Evolutionary conservation across 371 early-diverging fungal species (phyloP), one percentile per base, ranked within the genome.

Genomic region (Lichtheimia ramosa): DNA sequence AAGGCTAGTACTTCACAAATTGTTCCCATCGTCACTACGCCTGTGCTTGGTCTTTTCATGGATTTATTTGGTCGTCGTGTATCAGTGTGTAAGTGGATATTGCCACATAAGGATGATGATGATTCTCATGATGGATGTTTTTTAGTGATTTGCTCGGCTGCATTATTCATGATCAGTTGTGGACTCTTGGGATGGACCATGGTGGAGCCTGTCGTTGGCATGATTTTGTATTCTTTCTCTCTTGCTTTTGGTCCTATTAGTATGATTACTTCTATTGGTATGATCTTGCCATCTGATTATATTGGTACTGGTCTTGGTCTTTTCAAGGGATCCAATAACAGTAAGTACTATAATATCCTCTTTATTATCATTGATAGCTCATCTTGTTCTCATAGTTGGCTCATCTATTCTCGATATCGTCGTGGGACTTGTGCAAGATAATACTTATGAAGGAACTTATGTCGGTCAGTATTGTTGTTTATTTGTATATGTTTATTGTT

Each of bases 241-340:
- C 64, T 83, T 13, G 77, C 82, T 0, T 72, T 82, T 43, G 84
- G 84, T 15, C 84, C 84, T 14, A 77, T 83, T 63, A 55, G 74
- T 2, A 76, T 81, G 75, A 77, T 77, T 28, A 78, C 84, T 3
- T 68, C 81, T 0, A 77, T 83, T 34, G 77, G 80, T 50, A 72
- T 83, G 72, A 51, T 80, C 16, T 53, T 82, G 15, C 81, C 79
- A 7, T 68, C 75, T 7, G 72, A 76, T n/a, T 73, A 74, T 43
- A 79, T 80, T 49, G 84, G 84, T 56, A 83, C 82, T 48, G 82
- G 80, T 53, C 56, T 83, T n/a, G 82, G 84, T 49, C 60, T 83
- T 27, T 76, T 77, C 62, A 81, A 82, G 63, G 59, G 69, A 39
- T 65, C 71, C 14, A 77, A 75, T 46, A 83, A 80, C 49, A 63